A percentile compares a stretch with the other conserved stretches of the same genome.
These are phyloP conservation scores for Termitomyces sp. DNA, from an alignment of 768 basidiomycete species.

Conservation along the genomic window DNA sequence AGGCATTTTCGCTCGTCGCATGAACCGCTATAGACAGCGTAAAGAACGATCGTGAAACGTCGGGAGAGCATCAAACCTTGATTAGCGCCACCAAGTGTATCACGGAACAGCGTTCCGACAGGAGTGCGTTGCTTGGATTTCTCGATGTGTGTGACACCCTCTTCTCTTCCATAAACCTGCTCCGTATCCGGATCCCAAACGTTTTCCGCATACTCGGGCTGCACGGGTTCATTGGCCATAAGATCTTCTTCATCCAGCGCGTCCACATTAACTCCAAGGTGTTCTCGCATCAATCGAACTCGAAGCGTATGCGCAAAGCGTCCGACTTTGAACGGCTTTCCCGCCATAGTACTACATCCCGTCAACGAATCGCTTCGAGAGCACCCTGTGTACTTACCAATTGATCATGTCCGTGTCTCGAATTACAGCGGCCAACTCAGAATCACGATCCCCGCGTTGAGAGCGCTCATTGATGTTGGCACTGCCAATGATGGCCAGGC, in stretches of 20 bases:
- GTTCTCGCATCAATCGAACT: constrained; percentile 93
- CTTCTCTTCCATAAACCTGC: constrained; percentile 43
- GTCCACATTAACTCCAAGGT: constrained; percentile 94
- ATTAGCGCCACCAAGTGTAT: constrained; percentile 30
- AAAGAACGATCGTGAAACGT: background rate
- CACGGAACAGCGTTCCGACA: constrained; percentile 25
- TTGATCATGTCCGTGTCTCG: constrained; percentile 97
- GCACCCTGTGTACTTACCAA: constrained; percentile 40
- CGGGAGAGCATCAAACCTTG: constrained; percentile 39
- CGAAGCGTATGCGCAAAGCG: constrained; percentile 94
- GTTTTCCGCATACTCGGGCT: constrained; percentile 45
- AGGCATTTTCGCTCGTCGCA: constrained; percentile 30
- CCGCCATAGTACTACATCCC: constrained; percentile 76
- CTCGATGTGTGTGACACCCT: constrained; percentile 36
- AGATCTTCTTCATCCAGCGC: constrained; percentile 72
- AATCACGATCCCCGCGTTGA: constrained; percentile 93
- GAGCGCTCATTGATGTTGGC: constrained; percentile 99
- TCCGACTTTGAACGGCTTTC: constrained; percentile 91
- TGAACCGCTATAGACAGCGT: constrained; percentile 29
- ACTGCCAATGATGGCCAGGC: constrained; percentile 89
- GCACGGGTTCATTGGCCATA: constrained; percentile 45
- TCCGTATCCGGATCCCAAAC: constrained; percentile 73
- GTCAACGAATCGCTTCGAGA: background rate
- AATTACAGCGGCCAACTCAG: constrained; percentile 88
- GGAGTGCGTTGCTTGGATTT: constrained; percentile 29